phyloP scores from a whole-genome alignment of 2,329 filamentous ascomycete species.

The Macrophomina tecta region DNA sequence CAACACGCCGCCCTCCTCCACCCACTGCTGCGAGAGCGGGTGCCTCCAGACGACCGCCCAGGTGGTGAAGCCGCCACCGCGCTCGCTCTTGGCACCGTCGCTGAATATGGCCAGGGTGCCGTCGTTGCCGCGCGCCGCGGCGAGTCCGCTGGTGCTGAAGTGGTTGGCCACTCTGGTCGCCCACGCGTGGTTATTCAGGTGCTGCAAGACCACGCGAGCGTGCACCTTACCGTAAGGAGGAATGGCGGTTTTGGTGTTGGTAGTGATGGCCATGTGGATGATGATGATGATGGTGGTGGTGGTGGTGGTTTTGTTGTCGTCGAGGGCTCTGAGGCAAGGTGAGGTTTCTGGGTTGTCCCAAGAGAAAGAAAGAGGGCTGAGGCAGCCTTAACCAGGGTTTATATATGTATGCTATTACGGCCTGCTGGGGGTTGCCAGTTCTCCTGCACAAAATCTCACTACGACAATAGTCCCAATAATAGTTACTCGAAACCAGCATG shows the following conservation, averaged over 20 bases:
- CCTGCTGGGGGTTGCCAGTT: too few relatives aligned
- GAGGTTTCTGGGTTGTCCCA: too few relatives aligned
- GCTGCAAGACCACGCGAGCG: background rate
- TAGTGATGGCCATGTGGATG: background rate
- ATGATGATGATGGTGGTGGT: background rate
- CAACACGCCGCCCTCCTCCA: background rate
- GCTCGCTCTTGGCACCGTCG: background rate
- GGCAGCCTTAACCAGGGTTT: too few relatives aligned
- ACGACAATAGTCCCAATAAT: too few relatives aligned
- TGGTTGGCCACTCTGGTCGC: background rate
- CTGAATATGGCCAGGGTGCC: background rate
- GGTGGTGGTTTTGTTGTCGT: background rate
- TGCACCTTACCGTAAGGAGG: background rate
- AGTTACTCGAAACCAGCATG: too few relatives aligned
- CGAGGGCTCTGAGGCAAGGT: background rate
- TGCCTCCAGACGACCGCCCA: background rate
- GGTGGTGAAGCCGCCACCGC: background rate
- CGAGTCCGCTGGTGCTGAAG: background rate
- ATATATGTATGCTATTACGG: too few relatives aligned
- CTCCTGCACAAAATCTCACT: too few relatives aligned
- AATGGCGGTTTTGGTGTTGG: background rate
- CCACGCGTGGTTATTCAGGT: background rate
- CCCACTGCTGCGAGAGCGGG: background rate
- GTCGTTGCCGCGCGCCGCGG: background rate
- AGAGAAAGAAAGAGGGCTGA: too few relatives aligned